Base-by-base conservation (phyloP, 306 rosid species). In the Crataegus laevigata region DNA sequence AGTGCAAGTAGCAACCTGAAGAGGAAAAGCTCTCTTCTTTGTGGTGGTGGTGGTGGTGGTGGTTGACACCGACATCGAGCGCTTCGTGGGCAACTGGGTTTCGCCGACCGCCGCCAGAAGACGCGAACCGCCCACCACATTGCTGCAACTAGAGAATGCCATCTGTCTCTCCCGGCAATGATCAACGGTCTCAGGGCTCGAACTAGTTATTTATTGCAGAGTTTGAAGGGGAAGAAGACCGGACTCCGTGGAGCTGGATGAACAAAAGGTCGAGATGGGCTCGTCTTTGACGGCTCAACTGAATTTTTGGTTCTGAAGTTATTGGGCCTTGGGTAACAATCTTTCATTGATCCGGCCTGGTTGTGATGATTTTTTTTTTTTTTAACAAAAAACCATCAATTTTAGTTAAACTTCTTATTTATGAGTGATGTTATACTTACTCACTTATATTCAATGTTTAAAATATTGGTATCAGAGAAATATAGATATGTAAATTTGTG, bases 111-210 rank as follows among this genome's bases (percentile, higher is more conserved):
- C 5, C 15, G 6, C 22, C 58, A 30, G 60, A 67, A 79, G 69
- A 61, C 69, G 63, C 54, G 79, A 52, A 68, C 66, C 63, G 4
- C 76, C 52, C 47, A 25, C 24, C 36, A 78, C 68, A 18, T 47
- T 82, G 64, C 32, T 82, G 47, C 32, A 22, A 59, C 63, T 65
- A 34, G 42, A 54, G 50, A 78, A 55, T 25, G 82, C 59, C 85
- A 82, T 82, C 47, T 38, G 42, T 77, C 25, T 47, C 54, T 15
- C 28, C 68, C 75, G 26, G 77, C 68, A 3, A 45, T 42, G 62
- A 61, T 66, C 64, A 51, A 21, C 70, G 32, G 67, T 38, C 62
- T 58, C 52, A 25, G 59, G 42, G 42, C 77, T 11, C 25, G 0
- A 14, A 9, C 62, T 77, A 4, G 15, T n/a, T 59, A 4, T 21